Evolutionary conservation across 2,329 filamentous ascomycete species (phyloP).

Genomic region (Claviceps citrina): DNA sequence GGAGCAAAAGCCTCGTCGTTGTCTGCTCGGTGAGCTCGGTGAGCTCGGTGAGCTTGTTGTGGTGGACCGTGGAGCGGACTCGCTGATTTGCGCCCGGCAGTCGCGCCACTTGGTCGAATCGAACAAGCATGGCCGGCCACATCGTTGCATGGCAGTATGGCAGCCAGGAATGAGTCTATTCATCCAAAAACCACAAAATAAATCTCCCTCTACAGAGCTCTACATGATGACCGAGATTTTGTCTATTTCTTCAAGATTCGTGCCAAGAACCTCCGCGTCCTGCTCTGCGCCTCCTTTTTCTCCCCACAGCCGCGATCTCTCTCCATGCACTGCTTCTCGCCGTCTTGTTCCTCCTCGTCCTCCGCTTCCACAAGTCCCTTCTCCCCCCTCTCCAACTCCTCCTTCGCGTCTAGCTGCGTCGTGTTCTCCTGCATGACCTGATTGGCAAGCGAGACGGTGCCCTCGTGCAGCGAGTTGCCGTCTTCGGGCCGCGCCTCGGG

Average conservation of each 20-base stretch:
- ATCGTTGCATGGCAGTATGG: no score
- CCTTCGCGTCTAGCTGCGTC: constrained; percentile 30
- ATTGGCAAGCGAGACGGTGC: constrained; percentile 32
- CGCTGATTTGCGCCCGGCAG: no score
- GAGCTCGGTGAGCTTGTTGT: neutral
- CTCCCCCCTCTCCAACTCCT: constrained; percentile 13
- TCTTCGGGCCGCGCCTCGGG: constrained; percentile 13
- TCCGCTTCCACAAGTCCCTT: no score
- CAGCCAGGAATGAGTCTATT: no score
- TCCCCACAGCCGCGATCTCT: neutral
- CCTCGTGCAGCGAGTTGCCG: constrained; percentile 9
- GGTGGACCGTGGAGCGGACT: no score
- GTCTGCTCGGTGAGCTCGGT: no score
- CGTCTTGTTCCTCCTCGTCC: constrained; percentile 5
- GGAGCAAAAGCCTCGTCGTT: neutral
- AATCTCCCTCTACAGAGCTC: neutral
- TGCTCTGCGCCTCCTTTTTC: neutral
- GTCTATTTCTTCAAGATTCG: constrained; percentile 7
- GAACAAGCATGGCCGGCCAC: no score
- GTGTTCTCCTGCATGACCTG: constrained; percentile 41
- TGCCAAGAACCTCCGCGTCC: constrained; percentile 6
- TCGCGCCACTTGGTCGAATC: no score
- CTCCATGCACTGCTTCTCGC: constrained; percentile 4
- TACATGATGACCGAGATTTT: no score
- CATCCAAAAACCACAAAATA: no score